These are phyloP conservation scores for Xylariaceae sp. DNA, from an alignment of 2,329 filamentous ascomycete species.

Conservation along the genomic window DNA sequence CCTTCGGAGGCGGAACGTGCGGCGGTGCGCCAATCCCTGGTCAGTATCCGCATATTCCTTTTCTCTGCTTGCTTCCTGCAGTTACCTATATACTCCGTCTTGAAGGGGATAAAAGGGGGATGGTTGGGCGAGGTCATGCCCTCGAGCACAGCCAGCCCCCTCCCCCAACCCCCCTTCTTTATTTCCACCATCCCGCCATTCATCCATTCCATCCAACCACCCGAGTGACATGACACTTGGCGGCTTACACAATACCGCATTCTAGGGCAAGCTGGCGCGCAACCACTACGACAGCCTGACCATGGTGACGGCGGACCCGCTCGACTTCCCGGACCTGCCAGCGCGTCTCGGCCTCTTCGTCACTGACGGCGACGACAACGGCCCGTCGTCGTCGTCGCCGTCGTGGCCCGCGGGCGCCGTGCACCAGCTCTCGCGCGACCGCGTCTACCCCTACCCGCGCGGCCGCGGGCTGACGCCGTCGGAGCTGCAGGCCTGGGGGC, in stretches of 20 bases:
- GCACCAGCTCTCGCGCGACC: conserved; percentile 27
- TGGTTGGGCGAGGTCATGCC: too few relatives aligned
- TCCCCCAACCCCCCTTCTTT: too few relatives aligned
- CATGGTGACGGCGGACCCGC: conserved; percentile 27
- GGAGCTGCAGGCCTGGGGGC: conserved; percentile 27
- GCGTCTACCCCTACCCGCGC: conserved; percentile 29
- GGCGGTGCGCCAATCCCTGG: conserved; percentile 20
- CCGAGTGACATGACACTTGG: too few relatives aligned
- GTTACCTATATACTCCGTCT: too few relatives aligned
- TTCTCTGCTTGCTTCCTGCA: too few relatives aligned
- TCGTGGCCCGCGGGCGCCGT: conserved; percentile 26
- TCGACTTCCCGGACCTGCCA: conserved; percentile 28
- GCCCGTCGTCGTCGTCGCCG: conserved; percentile 1
- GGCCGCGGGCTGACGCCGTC: conserved; percentile 18
- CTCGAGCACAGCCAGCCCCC: too few relatives aligned
- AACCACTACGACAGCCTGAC: conserved; percentile 28
- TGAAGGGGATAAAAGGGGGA: too few relatives aligned
- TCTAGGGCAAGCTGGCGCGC: conserved; percentile 24
- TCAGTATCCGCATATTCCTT: too few relatives aligned
- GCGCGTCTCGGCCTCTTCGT: conserved; percentile 23
- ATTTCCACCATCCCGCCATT: too few relatives aligned
- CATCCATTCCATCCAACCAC: too few relatives aligned
- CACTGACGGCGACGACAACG: too few relatives aligned
- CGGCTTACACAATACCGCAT: too few relatives aligned
- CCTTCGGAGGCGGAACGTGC: conserved; percentile 21